phyloP scores from a whole-genome alignment of 768 basidiomycete genomes.

The Russula vinacea region DNA sequence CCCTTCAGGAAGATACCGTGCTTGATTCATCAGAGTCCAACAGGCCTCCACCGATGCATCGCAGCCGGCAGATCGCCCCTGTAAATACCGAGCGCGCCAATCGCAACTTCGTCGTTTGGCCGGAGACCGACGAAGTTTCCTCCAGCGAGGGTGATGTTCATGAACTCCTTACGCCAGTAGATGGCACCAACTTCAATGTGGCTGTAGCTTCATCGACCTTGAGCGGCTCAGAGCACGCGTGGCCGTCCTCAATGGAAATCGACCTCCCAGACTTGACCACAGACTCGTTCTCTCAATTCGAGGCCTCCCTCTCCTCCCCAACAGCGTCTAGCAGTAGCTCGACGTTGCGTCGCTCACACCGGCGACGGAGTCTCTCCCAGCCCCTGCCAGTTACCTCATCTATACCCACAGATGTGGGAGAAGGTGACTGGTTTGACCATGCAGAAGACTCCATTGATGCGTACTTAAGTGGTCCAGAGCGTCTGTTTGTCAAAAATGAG shows the following conservation, averaged over 20 bases:
- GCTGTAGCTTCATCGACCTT: slow-evolving; percentile 6
- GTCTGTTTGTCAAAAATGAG: slow-evolving; percentile 1
- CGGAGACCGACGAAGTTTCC: slow-evolving; percentile 16
- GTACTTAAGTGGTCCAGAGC: slow-evolving; percentile 41
- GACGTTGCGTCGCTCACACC: slow-evolving; percentile 3
- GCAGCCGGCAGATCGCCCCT: slow-evolving; percentile 32
- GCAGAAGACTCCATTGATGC: slow-evolving; percentile 41
- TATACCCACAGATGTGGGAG: slow-evolving; percentile 28
- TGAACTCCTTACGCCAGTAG: slow-evolving; percentile 18
- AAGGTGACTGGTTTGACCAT: slow-evolving; percentile 33
- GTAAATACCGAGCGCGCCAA: slow-evolving; percentile 29
- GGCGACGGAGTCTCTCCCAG: slow-evolving; percentile 22
- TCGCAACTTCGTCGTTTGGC: slow-evolving; percentile 34
- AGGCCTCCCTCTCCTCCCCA: not conserved
- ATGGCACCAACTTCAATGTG: slow-evolving; percentile 11
- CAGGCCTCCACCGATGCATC: slow-evolving; percentile 26
- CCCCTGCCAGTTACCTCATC: slow-evolving; percentile 28
- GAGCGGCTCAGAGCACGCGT: slow-evolving; percentile 30
- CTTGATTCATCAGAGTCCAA: slow-evolving; percentile 33
- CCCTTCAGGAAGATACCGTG: slow-evolving; percentile 53
- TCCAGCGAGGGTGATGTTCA: slow-evolving; percentile 17
- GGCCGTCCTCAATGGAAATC: slow-evolving; percentile 25
- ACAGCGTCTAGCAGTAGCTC: not conserved
- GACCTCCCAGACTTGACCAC: slow-evolving; percentile 19
- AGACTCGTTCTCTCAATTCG: slow-evolving; percentile 1